Conservation (phyloP, 2,329 filamentous ascomycete species). For the Hawksworthiomyces lignivorus region DNA sequence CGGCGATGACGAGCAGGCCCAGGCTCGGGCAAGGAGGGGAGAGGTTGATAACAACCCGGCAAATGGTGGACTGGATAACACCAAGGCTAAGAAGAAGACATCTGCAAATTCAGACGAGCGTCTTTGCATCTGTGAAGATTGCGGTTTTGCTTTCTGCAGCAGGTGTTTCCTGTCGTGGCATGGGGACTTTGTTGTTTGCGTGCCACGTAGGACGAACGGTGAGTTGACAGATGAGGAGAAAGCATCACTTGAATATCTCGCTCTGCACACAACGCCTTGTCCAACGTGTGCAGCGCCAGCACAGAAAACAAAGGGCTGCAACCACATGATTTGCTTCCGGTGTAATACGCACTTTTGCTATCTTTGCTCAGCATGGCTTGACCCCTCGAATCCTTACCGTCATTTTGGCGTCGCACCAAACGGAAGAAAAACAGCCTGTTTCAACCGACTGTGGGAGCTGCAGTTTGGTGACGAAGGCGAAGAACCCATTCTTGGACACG, state of each 20-base stretch:
- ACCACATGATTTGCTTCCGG: constrained; percentile 90
- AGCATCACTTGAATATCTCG: constrained; percentile 77
- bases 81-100: constrained; percentile 9
- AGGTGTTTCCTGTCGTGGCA: constrained; percentile 76
- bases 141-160: constrained; percentile 78
- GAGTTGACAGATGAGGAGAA: constrained; percentile 55
- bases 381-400: constrained; percentile 70
- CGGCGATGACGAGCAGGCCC: constrained; percentile 4
- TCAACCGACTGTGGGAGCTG: constrained; percentile 82
- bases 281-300: constrained; percentile 78
- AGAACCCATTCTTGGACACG: too few species aligned
- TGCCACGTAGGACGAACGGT: constrained; percentile 54
- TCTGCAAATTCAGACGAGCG: constrained; percentile 45
- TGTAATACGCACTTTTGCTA: constrained; percentile 95
- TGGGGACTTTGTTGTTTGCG: constrained; percentile 68
- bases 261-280: constrained; percentile 74
- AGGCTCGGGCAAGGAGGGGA: too few species aligned
- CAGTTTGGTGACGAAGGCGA: constrained; percentile 67
- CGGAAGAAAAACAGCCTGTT: constrained; percentile 57
- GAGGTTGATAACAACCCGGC: constrained; percentile 15
- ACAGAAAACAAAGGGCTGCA: constrained; percentile 90
- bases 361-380: constrained; percentile 80
- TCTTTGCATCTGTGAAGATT: constrained; percentile 81
- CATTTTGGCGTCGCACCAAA: constrained; percentile 69
- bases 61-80: constrained; percentile 1